Evolutionary conservation across 1,284 basidiomycete genomes (phyloP).

Genomic region (Cutaneotrichosporon mucoides): DNA sequence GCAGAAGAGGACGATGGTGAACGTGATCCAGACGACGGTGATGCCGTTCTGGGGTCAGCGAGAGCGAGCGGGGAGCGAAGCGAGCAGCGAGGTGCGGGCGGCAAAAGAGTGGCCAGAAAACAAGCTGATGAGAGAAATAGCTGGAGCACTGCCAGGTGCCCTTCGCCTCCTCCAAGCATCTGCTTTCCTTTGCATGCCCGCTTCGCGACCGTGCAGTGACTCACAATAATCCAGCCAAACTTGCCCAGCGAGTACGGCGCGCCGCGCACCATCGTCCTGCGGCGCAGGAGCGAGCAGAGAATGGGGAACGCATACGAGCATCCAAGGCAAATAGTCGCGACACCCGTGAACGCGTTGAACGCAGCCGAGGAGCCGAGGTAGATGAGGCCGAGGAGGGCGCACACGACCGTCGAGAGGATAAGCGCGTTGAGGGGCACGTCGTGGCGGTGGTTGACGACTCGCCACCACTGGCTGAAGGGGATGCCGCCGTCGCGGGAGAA

Average conservation of each 20-base stretch:
- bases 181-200: no score
- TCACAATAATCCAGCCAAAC: slow-evolving; percentile 38
- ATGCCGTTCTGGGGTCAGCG: slow-evolving; percentile 36
- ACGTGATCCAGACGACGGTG: slow-evolving; percentile 18
- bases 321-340: slow-evolving; percentile 43
- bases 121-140: no score
- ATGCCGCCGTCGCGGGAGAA: slow-evolving; percentile 52
- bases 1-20: slow-evolving; percentile 22
- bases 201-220: not conserved
- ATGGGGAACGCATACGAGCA: slow-evolving; percentile 49
- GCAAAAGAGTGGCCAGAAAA: no score
- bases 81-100: no score
- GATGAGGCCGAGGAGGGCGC: slow-evolving; percentile 48
- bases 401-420: slow-evolving; percentile 45
- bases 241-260: slow-evolving; percentile 43
- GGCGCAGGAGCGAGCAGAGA: slow-evolving; percentile 42
- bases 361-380: slow-evolving; percentile 45
- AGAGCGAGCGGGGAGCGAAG: no score
- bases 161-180: no score
- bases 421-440: slow-evolving; percentile 50
- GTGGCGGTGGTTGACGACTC: slow-evolving; percentile 39
- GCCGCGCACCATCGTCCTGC: slow-evolving; percentile 37
- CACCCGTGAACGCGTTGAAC: slow-evolving; percentile 46
- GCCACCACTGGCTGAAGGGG: slow-evolving; percentile 42
- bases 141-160: no score